These are phyloP conservation scores for Eucalyptus marginata DNA, from an alignment of 345 rosid genomes.

Conservation along the genomic window DNA sequence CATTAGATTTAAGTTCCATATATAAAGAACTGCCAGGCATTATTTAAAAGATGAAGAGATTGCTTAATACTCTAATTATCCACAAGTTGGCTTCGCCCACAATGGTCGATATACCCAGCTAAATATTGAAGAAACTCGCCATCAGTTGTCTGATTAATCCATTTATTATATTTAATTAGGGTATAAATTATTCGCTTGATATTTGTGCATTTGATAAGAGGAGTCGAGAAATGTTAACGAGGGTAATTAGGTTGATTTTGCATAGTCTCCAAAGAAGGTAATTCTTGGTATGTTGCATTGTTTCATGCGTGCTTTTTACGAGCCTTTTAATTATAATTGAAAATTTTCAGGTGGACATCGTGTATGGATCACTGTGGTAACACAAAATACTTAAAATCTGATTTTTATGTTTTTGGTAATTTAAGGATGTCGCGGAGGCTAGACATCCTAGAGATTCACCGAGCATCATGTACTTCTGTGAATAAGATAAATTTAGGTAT, in stretches of 20 bases:
- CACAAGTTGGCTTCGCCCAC: background rate
- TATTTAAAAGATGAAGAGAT: background rate
- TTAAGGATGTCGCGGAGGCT: background rate
- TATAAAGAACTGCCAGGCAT: background rate
- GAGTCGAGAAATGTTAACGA: background rate
- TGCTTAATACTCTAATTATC: background rate
- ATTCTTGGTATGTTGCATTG: background rate
- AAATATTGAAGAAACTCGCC: background rate
- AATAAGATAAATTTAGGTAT: background rate
- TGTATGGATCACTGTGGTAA: background rate
- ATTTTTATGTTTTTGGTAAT: background rate
- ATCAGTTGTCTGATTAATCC: background rate
- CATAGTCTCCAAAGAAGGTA: background rate
- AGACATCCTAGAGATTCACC: background rate
- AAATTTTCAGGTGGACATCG: background rate
- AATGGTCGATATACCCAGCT: background rate
- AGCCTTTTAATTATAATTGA: background rate
- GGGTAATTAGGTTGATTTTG: background rate
- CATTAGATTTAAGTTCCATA: background rate
- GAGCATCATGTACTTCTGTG: accelerated
- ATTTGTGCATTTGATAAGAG: background rate
- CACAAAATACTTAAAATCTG: background rate
- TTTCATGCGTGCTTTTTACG: background rate
- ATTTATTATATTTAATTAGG: background rate
- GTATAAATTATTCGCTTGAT: background rate